Base-by-base conservation (phyloP, 2,329 filamentous ascomycete genomes). In the Atkinsonella hypoxylon region DNA sequence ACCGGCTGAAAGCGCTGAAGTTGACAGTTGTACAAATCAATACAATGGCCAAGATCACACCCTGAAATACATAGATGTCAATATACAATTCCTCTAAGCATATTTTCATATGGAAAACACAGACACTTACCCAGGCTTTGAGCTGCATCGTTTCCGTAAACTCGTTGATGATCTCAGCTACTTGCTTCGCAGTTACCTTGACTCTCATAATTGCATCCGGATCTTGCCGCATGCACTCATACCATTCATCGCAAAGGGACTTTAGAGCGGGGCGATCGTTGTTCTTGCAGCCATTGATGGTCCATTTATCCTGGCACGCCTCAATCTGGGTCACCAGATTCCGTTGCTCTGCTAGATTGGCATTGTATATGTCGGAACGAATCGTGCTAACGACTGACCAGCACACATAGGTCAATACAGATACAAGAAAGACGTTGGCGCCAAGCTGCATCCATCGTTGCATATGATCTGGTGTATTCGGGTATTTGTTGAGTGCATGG, bases 111-210 rank as follows among this genome's bases (percentile, higher is more conserved):
- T 12, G 7, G 5, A 10, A 13, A 8, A 12, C 34, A 17, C 32
- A 12, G 22, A 7, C 10, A 65, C 74, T 56, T 66, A 79, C 77
- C 69, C 76, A 77, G 10, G 77, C 75, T 67, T 96, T 96, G 67
- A 88, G 85, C 56, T 85, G 89, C 66, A 97, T 90, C 6, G 87
- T 83, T 59, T 95, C 89, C 4, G 95, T 83, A 65, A 97, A 96
- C 60, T 85, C 85, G 64, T 97, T 96, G 67, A 97, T 84, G 40
- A 98, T 95, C 62, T 89, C 82, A 1, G 91, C 91, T 62, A 96
- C 86, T 26, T 90, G 93, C 61, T 87, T 85, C 5, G 89, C 90
- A 17, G 85, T 88, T 39, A 95, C 81, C 60, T 83, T 85, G 41
- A 91, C 85, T 38, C 84, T 77, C 57, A 87, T 89, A 51, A 95